Evolutionary conservation across 352 stramenopile species (phyloP).

Genomic region (Phytopythium mirpurense): DNA sequence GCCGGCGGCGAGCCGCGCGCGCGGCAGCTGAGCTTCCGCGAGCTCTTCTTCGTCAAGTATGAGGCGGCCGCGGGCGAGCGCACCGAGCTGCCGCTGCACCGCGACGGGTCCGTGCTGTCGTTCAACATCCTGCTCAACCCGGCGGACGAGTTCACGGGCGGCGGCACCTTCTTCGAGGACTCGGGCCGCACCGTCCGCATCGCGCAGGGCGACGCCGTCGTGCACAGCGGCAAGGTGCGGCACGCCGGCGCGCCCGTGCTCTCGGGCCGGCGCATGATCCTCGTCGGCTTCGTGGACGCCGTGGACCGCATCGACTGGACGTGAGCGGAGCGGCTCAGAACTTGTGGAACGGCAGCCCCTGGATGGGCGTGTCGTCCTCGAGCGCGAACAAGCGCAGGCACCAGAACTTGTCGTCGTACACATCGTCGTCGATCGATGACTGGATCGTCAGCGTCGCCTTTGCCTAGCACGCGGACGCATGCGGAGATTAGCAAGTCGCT

Average conservation of each 20-base stretch:
- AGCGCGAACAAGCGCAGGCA: slow-evolving; percentile 68
- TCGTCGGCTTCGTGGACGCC: slow-evolving; percentile 93
- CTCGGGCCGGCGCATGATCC: slow-evolving; percentile 75
- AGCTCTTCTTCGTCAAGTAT: slow-evolving; percentile 89
- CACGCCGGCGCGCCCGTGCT: slow-evolving; percentile 88
- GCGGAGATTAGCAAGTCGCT: neutral
- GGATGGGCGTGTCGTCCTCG: slow-evolving; percentile 67
- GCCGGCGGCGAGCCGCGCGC: neutral
- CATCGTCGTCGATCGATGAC: slow-evolving; percentile 50
- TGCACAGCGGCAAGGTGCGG: slow-evolving; percentile 91
- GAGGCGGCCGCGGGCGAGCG: slow-evolving; percentile 55
- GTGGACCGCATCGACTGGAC: slow-evolving; percentile 35
- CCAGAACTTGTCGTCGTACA: slow-evolving; percentile 75
- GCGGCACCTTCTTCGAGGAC: slow-evolving; percentile 91
- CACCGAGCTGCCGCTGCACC: slow-evolving; percentile 83
- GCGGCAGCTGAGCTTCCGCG: slow-evolving; percentile 65
- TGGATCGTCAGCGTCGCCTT: slow-evolving; percentile 79
- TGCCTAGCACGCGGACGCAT: slow-evolving; percentile 18
- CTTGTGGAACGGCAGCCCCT: slow-evolving; percentile 72
- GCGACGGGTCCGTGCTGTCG: slow-evolving; percentile 92
- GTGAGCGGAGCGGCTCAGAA: slow-evolving; percentile 54
- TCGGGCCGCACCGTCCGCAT: slow-evolving; percentile 62
- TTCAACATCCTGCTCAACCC: slow-evolving; percentile 91
- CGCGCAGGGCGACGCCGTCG: slow-evolving; percentile 77
- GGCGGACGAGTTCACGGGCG: slow-evolving; percentile 79